Evolutionary conservation across 2,329 filamentous ascomycete genomes (phyloP).

Genomic region (Chaetomium sp.): DNA sequence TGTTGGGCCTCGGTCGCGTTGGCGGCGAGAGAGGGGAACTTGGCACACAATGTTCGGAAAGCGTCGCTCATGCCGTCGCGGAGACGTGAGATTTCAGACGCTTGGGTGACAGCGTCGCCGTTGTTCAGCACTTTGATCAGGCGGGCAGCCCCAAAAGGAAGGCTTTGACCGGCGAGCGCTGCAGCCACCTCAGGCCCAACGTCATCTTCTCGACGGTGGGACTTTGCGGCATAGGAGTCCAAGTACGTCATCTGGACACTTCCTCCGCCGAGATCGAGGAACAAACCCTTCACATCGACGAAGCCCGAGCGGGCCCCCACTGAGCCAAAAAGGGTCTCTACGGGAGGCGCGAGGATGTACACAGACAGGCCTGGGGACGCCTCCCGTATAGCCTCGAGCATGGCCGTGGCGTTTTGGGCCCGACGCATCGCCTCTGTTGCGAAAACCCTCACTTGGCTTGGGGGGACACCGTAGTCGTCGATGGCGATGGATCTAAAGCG

Average conservation of each 20-base stretch:
- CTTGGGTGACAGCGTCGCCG: conserved; percentile 45
- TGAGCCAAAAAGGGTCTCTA: conserved; percentile 81
- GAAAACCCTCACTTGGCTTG: conserved; percentile 69
- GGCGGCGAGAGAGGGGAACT: conserved; percentile 55
- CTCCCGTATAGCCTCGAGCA: conserved; percentile 64
- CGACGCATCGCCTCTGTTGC: conserved; percentile 89
- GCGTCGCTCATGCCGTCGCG: conserved; percentile 59
- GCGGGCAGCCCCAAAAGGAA: conserved; percentile 64
- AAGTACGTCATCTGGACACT: conserved; percentile 68
- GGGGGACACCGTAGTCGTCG: conserved; percentile 66
- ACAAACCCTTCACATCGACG: conserved; percentile 68
- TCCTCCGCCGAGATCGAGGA: conserved; percentile 83
- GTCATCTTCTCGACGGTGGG: conserved; percentile 20
- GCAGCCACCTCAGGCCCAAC: conserved; percentile 54
- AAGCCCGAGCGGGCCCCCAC: conserved; percentile 80
- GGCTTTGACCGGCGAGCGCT: conserved; percentile 56
- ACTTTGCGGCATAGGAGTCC: conserved; percentile 46
- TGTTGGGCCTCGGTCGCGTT: conserved; percentile 43
- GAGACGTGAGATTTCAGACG: conserved; percentile 57
- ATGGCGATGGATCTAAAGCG: conserved; percentile 72
- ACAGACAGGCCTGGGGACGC: conserved; percentile 67
- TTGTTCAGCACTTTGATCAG: conserved; percentile 54
- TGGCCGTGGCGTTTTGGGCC: conserved; percentile 71
- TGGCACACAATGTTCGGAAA: conserved; percentile 54
- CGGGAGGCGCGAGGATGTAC: conserved; percentile 71